Percentiles rank a stretch among this genome's conserved stretches.
Conservation (phyloP, 2,329 filamentous ascomycete species). For the Diaporthe destruens region DNA sequence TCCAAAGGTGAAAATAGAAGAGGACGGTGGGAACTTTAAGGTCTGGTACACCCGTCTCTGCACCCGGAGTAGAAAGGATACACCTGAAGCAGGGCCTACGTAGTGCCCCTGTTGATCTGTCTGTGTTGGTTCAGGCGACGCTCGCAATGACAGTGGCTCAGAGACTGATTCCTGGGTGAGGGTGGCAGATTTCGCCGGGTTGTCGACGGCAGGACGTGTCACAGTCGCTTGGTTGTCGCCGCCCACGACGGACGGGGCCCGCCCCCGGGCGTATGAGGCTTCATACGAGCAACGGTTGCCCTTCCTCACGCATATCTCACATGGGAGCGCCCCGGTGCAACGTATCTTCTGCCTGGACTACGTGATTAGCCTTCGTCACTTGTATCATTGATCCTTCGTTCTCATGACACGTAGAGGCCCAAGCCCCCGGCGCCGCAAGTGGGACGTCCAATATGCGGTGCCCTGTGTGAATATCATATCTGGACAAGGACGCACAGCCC, state of each 20-base stretch:
- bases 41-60: conserved; percentile 61
- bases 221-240: conserved; percentile 24
- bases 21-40: conserved; percentile 52
- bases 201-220: conserved; percentile 36
- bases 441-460: background rate
- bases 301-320: conserved; percentile 51
- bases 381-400: no score
- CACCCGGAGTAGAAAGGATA: conserved; percentile 62
- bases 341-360: conserved; percentile 53
- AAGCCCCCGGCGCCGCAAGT: background rate
- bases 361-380: background rate
- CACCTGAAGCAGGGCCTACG: conserved; percentile 60
- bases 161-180: background rate
- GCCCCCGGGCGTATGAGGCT: conserved; percentile 61
- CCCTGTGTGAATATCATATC: no score
- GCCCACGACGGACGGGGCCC: conserved; percentile 54
- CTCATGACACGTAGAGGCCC: no score
- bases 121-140: conserved; percentile 60
- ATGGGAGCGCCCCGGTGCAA: conserved; percentile 56
- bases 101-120: conserved; percentile 61
- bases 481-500: background rate
- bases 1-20: conserved; percentile 63
- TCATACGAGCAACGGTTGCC: conserved; percentile 59
- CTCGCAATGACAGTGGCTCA: conserved; percentile 48
- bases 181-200: background rate